Evolutionary conservation across 169 alveolate genomes (phyloP).

Genomic region (Toxoplasma gondii): DNA sequence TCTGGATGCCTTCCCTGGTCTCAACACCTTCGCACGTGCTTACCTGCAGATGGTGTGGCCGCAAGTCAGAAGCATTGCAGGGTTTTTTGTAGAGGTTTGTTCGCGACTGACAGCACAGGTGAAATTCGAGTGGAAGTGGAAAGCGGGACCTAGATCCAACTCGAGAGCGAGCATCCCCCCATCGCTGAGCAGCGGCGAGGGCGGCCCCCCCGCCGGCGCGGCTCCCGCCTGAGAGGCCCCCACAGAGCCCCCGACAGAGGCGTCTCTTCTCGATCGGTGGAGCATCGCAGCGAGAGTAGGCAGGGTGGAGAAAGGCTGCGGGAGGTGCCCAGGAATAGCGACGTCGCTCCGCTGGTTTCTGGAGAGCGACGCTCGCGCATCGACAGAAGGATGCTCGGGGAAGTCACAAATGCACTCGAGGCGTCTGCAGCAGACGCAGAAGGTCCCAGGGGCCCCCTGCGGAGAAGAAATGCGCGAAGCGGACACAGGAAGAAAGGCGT

Average conservation of each 20-base stretch:
- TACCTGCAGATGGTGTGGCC: constrained; percentile 78
- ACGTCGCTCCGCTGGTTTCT: too few relatives aligned
- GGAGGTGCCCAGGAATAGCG: too few relatives aligned
- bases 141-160: constrained; percentile 75
- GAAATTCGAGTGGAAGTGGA: constrained; percentile 77
- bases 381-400: too few relatives aligned
- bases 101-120: constrained; percentile 78
- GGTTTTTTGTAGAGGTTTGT: constrained; percentile 72
- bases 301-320: neutral
- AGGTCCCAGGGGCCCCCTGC: neutral
- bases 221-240: constrained; percentile 33
- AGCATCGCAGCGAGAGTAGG: neutral
- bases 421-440: neutral
- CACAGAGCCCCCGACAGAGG: neutral
- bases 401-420: neutral
- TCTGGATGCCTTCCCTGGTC: neutral
- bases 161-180: constrained; percentile 66
- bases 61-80: constrained; percentile 74
- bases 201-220: neutral
- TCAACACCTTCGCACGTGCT: neutral
- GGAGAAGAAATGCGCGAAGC: neutral
- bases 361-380: too few relatives aligned
- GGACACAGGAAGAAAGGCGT: constrained; percentile 51
- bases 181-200: neutral
- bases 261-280: too few relatives aligned